Percentiles rank a stretch among this genome's conserved stretches.
Evolutionary conservation across 2,329 filamentous ascomycete genomes (phyloP).

Genomic region (Botrytis fabae): DNA sequence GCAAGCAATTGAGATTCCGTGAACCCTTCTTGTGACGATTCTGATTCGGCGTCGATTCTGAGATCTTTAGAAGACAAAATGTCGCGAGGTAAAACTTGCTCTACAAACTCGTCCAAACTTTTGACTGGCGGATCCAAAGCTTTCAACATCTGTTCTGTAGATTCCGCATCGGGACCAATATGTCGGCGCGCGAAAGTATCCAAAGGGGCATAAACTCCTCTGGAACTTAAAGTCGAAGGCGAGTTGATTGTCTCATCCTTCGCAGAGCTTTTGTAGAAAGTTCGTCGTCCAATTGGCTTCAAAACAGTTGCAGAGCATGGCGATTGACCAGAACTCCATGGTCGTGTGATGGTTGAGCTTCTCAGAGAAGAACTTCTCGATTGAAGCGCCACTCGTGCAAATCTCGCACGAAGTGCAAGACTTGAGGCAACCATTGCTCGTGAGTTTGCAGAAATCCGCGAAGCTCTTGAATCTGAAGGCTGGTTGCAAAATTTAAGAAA

Average conservation of each 20-base stretch:
- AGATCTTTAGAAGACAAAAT: slow-evolving; percentile 70
- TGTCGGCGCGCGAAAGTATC: slow-evolving; percentile 74
- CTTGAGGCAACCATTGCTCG: slow-evolving; percentile 34
- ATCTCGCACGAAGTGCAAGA: slow-evolving; percentile 33
- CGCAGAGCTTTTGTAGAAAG: slow-evolving; percentile 40
- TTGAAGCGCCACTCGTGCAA: slow-evolving; percentile 31
- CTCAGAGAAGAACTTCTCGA: slow-evolving; percentile 25
- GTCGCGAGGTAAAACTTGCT: slow-evolving; percentile 77
- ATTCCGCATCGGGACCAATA: slow-evolving; percentile 75
- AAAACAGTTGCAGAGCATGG: slow-evolving; percentile 23
- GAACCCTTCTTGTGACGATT: slow-evolving; percentile 36
- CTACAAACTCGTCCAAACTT: slow-evolving; percentile 78
- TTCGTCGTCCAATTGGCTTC: slow-evolving; percentile 32
- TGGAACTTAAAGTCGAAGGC: slow-evolving; percentile 28
- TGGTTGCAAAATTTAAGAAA: background rate
- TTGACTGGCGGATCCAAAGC: slow-evolving; percentile 71
- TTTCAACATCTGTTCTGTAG: slow-evolving; percentile 76
- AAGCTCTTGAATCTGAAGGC: slow-evolving; percentile 6
- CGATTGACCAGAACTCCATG: slow-evolving; percentile 32
- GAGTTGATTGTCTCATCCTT: slow-evolving; percentile 35
- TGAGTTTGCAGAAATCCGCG: slow-evolving; percentile 14
- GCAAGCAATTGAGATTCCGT: slow-evolving; percentile 61
- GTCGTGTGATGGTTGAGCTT: slow-evolving; percentile 30
- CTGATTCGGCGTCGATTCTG: slow-evolving; percentile 51
- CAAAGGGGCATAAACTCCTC: slow-evolving; percentile 48